Conservation (phyloP, 2,329 filamentous ascomycete species). For the Venturia nashicola region DNA sequence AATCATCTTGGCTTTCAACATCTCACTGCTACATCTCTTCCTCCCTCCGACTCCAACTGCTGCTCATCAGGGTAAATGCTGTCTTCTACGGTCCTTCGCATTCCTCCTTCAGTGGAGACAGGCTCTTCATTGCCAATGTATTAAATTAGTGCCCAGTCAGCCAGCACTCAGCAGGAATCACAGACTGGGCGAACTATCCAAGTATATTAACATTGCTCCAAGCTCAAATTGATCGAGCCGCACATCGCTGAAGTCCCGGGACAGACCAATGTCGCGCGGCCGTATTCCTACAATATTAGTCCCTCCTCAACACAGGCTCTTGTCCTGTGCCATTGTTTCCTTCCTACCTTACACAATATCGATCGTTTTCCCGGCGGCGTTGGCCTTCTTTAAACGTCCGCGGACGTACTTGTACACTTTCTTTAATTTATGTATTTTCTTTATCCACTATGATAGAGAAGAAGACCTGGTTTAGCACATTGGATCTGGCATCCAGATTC, state of each 20-base stretch:
- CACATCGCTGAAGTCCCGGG: background rate
- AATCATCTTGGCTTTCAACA: too few species aligned
- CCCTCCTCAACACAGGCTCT: too few species aligned
- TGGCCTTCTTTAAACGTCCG: background rate
- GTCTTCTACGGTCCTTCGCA: background rate
- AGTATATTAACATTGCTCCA: background rate
- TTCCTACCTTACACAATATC: background rate
- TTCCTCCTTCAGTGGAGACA: background rate
- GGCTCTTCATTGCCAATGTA: background rate
- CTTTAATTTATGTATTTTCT: background rate
- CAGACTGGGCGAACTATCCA: background rate
- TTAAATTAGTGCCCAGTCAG: background rate
- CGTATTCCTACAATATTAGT: background rate
- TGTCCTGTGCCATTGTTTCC: background rate
- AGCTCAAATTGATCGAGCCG: background rate
- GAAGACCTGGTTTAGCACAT: constrained; percentile 4
- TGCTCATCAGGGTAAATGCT: background rate
- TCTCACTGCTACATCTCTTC: too few species aligned
- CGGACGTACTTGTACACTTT: background rate
- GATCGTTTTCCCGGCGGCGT: background rate
- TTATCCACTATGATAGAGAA: background rate
- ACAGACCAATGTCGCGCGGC: background rate
- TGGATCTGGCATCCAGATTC: constrained; percentile 6
- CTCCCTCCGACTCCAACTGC: too few species aligned
- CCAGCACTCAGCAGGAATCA: background rate